Evolutionary conservation across 192 early-diverging fungal species (phyloP).

Genomic region (Entrophospora sp.): DNA sequence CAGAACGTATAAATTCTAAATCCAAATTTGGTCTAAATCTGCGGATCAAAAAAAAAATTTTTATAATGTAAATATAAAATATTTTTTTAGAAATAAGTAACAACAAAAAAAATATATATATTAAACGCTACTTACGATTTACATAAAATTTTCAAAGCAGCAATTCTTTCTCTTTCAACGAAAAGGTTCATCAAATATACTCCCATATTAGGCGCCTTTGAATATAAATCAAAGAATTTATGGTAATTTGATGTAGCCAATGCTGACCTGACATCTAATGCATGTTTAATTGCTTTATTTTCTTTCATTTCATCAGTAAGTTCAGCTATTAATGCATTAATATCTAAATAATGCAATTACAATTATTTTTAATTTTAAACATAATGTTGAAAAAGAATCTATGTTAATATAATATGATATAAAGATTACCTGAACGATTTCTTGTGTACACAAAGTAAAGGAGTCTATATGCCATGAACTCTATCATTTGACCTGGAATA

Average conservation of each 20-base stretch:
- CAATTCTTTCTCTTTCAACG: constrained; percentile 74
- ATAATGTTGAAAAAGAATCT: background rate
- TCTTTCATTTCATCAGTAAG: constrained; percentile 62
- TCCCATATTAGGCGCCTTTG: constrained; percentile 73
- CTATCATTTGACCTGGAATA: constrained; percentile 67
- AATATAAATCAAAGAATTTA: constrained; percentile 73
- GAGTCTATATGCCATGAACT: constrained; percentile 91
- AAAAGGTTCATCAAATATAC: constrained; percentile 91
- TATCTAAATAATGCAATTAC: constrained; percentile 42
- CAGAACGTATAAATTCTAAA: constrained; percentile 47
- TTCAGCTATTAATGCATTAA: constrained; percentile 64
- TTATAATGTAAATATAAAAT: background rate
- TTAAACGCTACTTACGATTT: constrained; percentile 70
- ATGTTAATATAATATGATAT: background rate
- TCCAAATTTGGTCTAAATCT: constrained; percentile 53
- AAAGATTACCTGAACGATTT: constrained; percentile 65
- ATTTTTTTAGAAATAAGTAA: background rate
- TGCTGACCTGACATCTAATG: constrained; percentile 73
- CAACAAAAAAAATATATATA: too few species aligned
- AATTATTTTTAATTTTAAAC: background rate
- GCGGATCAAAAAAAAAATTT: constrained; percentile 10
- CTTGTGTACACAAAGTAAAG: constrained; percentile 83
- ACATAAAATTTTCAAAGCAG: constrained; percentile 65
- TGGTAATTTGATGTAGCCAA: constrained; percentile 81
- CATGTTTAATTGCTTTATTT: constrained; percentile 62